phyloP scores from a whole-genome alignment of 1,284 basidiomycete species.

The Leccinum fallax region DNA sequence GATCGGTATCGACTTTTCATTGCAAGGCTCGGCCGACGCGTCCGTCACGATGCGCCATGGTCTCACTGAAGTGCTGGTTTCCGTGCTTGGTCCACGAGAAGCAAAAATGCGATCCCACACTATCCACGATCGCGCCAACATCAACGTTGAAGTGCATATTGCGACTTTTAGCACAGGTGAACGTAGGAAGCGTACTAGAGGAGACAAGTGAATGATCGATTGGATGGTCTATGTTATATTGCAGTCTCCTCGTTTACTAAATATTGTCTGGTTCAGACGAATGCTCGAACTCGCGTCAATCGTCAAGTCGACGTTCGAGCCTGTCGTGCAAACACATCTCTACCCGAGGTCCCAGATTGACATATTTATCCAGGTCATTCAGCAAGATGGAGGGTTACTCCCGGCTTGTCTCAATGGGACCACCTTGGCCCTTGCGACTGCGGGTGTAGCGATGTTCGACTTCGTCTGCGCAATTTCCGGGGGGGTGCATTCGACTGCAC shows the following conservation, averaged over 20 bases:
- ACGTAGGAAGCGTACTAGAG: constrained; percentile 71
- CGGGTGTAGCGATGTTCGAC: constrained; percentile 90
- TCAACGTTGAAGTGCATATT: constrained; percentile 86
- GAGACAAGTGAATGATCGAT: constrained; percentile 77
- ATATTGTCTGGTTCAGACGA: constrained; percentile 56
- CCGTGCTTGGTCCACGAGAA: constrained; percentile 92
- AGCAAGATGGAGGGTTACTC: constrained; percentile 91
- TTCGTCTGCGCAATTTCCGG: constrained; percentile 88
- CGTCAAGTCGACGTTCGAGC: constrained; percentile 94
- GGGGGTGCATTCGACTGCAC: constrained; percentile 72
- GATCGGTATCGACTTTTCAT: constrained; percentile 76
- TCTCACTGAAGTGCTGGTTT: constrained; percentile 84
- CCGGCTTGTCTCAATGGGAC: constrained; percentile 94
- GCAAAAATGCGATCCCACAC: constrained; percentile 75
- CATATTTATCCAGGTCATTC: constrained; percentile 89
- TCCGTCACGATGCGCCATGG: constrained; percentile 87
- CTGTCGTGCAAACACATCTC: constrained; percentile 86
- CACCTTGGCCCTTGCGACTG: constrained; percentile 87
- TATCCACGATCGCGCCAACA: constrained; percentile 79
- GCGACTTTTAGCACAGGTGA: constrained; percentile 87
- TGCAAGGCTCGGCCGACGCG: constrained; percentile 83
- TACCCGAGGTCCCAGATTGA: constrained; percentile 96
- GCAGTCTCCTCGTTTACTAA: constrained; percentile 49
- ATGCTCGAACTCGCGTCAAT: constrained; percentile 85
- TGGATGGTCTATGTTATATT: background rate